Base-by-base conservation (phyloP, 2,329 filamentous ascomycete species). In the Alternaria sp. region DNA sequence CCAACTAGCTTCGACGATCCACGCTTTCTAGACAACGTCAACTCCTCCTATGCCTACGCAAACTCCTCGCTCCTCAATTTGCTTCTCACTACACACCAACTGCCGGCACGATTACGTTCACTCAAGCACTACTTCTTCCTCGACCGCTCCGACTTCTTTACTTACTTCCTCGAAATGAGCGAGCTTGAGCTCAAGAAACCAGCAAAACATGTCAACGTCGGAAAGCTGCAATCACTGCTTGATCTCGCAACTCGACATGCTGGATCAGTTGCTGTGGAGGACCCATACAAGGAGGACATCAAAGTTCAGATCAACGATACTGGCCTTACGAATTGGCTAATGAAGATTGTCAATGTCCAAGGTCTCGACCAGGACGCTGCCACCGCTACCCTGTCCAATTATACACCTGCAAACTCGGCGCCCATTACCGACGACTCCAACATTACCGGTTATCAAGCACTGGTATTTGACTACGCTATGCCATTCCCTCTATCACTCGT, bases 111-210 rank as follows among this genome's bases (percentile, higher is more conserved):
- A 38, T 85, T 99, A 57, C 88, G 91, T 46, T 98, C 94, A 14
- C 84, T 99, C 39, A 99, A 99, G 78, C 95, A 99, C 79, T 99
- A 99, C 82, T 99, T 98, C 83, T 99, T 99, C 84, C 89, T 99
- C 63, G 94, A 98, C 71, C 91, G 94, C 8, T 97, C 95, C 34
- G 95, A 99, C 78, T 99, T 97, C 82, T 98, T 99, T 79, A 93
- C 93, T 3, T 96, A 98, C 79, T 99, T 99, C 78, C 88, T 99
- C 61, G 95, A 99, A 75, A 88, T 99, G 20, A 89, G 93, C 55
- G 86, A 91, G 30, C 94, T 93, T 1, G 95, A 99, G 79, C 85
- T 99, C 59, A 91, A 92, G 71, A 97, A 97, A 76, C 90, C 91
- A 32, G 92, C 94, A 59, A 93, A 93, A 75, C 86, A 86, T 54